Base-by-base conservation (phyloP, 2,329 filamentous ascomycete genomes). In the Fusarium brachygibbosum region DNA sequence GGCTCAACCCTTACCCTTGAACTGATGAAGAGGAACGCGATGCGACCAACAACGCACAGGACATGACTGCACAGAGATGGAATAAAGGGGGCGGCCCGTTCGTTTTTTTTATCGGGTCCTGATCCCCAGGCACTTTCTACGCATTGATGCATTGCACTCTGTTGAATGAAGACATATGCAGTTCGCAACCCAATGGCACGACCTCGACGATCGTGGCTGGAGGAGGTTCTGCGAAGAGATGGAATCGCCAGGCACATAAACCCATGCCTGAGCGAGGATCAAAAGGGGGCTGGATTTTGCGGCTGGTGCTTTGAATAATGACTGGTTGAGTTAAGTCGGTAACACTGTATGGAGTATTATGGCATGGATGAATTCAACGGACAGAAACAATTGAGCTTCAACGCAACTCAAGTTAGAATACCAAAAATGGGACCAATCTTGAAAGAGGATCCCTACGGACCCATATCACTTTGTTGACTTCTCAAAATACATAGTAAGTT, bases 261-360 rank as follows among this genome's bases (percentile, higher is more conserved):
- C 45, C 25, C 53, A 65, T 66, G 46, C 46, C 48, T 60, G 38
- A 38, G 52, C 34, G 53, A 58, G 55, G 63, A 58, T 63, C 49
- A 66, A 58, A 68, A 72, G 49, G 69, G 71, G 69, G 65, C 35
- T 62, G 71, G 63, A 40, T 56, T 68, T 68, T 73, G 71, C 46
- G 70, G 65, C 37, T 69, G 67, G 59, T 58, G 64, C 42, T 69
- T 63, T 67, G 50, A 50, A 48, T 53, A 70, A 42, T 40, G 40
- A 68, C 45, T 63, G 63, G 67, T 54, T 64, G 58, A 45, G 62
- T 50, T 58, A 25, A 64, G 67, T 68, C 54, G 67, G 58, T 58
- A 63, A 60, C 63, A 70, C 67, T 70, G 67, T 68, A 70, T 62
- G 68, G 68, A 61, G 55, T 69, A 66, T 49, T 57, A 68, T 70